Evolutionary conservation across 2,329 filamentous ascomycete genomes (phyloP).

Genomic region (Myriosclerotinia curreyana): DNA sequence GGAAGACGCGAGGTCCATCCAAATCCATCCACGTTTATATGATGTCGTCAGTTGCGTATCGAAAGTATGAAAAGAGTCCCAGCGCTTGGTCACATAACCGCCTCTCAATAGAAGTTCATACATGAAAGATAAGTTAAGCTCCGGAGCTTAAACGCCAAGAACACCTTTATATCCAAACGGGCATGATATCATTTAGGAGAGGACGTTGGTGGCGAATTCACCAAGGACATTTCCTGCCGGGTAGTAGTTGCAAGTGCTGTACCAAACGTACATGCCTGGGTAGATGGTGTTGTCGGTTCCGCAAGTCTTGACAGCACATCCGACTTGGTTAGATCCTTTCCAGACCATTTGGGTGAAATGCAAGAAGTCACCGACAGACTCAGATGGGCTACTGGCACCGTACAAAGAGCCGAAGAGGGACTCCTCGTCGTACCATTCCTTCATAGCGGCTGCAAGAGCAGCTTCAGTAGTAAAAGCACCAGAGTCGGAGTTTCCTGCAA

Average conservation of each 20-base stretch:
- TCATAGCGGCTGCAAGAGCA: slow-evolving; percentile 63
- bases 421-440: slow-evolving; percentile 86
- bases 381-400: slow-evolving; percentile 55
- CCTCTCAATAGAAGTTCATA: slow-evolving; percentile 22
- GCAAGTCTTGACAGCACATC: slow-evolving; percentile 56
- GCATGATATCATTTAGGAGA: slow-evolving; percentile 21
- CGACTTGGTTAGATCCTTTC: slow-evolving; percentile 59
- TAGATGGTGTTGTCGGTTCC: slow-evolving; percentile 48
- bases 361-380: slow-evolving; percentile 36
- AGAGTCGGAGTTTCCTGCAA: slow-evolving; percentile 44
- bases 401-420: slow-evolving; percentile 56
- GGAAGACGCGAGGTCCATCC: slow-evolving; percentile 15
- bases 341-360: slow-evolving; percentile 77
- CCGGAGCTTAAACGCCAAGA: slow-evolving; percentile 21
- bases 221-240: slow-evolving; percentile 21
- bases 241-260: slow-evolving; percentile 37
- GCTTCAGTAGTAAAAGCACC: slow-evolving; percentile 49
- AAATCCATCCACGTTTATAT: slow-evolving; percentile 11
- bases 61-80: slow-evolving; percentile 12
- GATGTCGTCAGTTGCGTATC: slow-evolving; percentile 16
- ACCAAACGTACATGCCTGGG: slow-evolving; percentile 73
- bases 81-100: slow-evolving; percentile 15
- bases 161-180: slow-evolving; percentile 21
- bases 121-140: slow-evolving; percentile 20
- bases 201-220: slow-evolving; percentile 16